phyloP scores from a whole-genome alignment of 2,329 filamentous ascomycete species.

The Apiospora aurea region DNA sequence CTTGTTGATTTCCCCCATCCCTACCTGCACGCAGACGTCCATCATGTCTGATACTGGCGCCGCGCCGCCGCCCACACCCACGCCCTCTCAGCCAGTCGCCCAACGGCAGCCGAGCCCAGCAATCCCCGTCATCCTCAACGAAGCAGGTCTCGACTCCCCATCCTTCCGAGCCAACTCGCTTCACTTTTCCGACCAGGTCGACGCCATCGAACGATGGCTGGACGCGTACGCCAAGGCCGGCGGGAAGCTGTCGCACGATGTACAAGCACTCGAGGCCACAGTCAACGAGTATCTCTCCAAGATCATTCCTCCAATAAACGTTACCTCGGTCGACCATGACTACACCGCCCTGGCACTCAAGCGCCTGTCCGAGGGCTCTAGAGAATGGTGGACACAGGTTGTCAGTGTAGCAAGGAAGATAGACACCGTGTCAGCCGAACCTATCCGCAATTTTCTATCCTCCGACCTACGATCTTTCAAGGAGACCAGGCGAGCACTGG shows the following conservation, averaged over 20 bases:
- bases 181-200: constrained; percentile 92
- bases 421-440: constrained; percentile 79
- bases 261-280: constrained; percentile 78
- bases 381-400: constrained; percentile 85
- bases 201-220: constrained; percentile 91
- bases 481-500: constrained; percentile 78
- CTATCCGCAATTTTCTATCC: constrained; percentile 78
- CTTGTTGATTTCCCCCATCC: constrained; percentile 1
- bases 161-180: constrained; percentile 88
- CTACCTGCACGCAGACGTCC: not conserved
- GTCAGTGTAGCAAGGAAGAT: constrained; percentile 78
- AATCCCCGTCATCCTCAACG: constrained; percentile 84
- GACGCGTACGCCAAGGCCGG: constrained; percentile 64
- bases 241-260: constrained; percentile 64
- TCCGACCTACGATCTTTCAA: constrained; percentile 87
- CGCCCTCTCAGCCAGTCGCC: constrained; percentile 29
- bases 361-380: constrained; percentile 82
- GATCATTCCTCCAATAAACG: constrained; percentile 73
- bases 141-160: constrained; percentile 95
- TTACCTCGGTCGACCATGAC: constrained; percentile 92
- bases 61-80: constrained; percentile 33
- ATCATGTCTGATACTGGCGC: constrained; percentile 38
- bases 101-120: constrained; percentile 46
- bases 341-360: constrained; percentile 90
- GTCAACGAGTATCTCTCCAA: constrained; percentile 80